These are phyloP conservation scores for Pseudotsuga menziesii DNA, from an alignment of 75 land plant genomes.

Conservation along the genomic window DNA sequence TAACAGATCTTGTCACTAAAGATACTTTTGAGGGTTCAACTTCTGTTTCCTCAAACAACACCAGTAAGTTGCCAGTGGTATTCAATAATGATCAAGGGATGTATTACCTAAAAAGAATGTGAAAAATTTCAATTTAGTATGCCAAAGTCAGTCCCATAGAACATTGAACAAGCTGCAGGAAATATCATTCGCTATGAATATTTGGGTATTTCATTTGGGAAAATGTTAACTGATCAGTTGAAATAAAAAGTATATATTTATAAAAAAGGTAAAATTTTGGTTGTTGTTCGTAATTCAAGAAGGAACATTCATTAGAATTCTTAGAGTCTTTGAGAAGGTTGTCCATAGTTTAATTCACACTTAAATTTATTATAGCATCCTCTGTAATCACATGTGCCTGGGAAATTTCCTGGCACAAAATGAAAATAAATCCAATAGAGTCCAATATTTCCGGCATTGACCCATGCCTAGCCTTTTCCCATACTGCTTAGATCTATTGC, in stretches of 20 bases:
- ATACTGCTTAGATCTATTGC: slow-evolving; percentile 67
- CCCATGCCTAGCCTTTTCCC: slow-evolving; percentile 86
- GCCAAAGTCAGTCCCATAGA: background rate
- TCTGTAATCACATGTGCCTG: slow-evolving; percentile 32
- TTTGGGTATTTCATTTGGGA: background rate
- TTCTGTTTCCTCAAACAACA: slow-evolving; percentile 84
- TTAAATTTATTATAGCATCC: slow-evolving; percentile 26
- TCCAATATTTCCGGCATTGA: slow-evolving; percentile 82
- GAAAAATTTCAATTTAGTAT: background rate
- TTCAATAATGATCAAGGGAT: slow-evolving; percentile 72
- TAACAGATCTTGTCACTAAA: slow-evolving; percentile 27
- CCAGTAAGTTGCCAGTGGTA: slow-evolving; percentile 55
- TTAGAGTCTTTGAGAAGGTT: slow-evolving; percentile 42
- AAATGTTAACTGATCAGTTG: background rate
- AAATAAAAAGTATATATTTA: slow-evolving; percentile 8
- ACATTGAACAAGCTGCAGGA: background rate
- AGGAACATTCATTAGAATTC: background rate
- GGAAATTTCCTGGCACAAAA: slow-evolving; percentile 44
- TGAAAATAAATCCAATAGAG: slow-evolving; percentile 72
- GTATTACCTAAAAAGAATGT: slow-evolving; percentile 60
- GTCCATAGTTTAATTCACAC: slow-evolving; percentile 37
- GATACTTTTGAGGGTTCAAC: slow-evolving; percentile 70
- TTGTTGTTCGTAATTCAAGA: background rate
- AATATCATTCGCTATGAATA: background rate
- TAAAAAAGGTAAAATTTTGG: slow-evolving; percentile 4